Evolutionary conservation across 208 protist genomes (phyloP).

Genomic region (Crithidia mellificae): DNA sequence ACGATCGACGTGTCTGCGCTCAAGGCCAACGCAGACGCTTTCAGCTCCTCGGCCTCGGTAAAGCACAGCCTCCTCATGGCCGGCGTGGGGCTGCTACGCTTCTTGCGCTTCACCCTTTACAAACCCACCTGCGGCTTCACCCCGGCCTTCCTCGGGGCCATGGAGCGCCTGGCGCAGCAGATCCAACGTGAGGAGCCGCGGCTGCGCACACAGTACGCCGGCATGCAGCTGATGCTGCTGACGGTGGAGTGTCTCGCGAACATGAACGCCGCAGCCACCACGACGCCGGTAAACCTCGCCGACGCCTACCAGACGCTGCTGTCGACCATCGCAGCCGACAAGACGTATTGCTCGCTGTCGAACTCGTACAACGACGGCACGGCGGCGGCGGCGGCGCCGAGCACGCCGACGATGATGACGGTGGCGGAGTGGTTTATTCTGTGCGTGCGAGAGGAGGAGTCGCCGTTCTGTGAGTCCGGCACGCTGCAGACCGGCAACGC

Average conservation of each 20-base stretch:
- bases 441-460: slow-evolving; percentile 71
- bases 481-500: slow-evolving; percentile 43
- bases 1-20: slow-evolving; percentile 20
- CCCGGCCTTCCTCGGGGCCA: slow-evolving; percentile 40
- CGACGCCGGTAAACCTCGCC: slow-evolving; percentile 45
- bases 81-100: slow-evolving; percentile 56
- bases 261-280: slow-evolving; percentile 56
- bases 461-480: slow-evolving; percentile 50
- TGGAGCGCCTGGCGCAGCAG: slow-evolving; percentile 49
- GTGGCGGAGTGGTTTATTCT: slow-evolving; percentile 69
- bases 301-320: slow-evolving; percentile 49
- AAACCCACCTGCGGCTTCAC: slow-evolving; percentile 29
- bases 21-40: background rate
- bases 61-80: slow-evolving; percentile 38
- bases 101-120: slow-evolving; percentile 74
- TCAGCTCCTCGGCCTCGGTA: slow-evolving; percentile 28
- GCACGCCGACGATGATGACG: slow-evolving; percentile 40
- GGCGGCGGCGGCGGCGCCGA: slow-evolving; percentile 12
- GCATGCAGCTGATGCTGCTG: slow-evolving; percentile 76
- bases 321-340: slow-evolving; percentile 57
- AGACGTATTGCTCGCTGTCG: slow-evolving; percentile 29
- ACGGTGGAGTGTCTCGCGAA: slow-evolving; percentile 73
- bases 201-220: slow-evolving; percentile 60
- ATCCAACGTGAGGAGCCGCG: slow-evolving; percentile 48
- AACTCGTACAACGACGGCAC: slow-evolving; percentile 19